Evolutionary conservation across 371 early-diverging fungal genomes (phyloP), one percentile per base, ranked within the genome.

Genomic region (Mortierella sp.): DNA sequence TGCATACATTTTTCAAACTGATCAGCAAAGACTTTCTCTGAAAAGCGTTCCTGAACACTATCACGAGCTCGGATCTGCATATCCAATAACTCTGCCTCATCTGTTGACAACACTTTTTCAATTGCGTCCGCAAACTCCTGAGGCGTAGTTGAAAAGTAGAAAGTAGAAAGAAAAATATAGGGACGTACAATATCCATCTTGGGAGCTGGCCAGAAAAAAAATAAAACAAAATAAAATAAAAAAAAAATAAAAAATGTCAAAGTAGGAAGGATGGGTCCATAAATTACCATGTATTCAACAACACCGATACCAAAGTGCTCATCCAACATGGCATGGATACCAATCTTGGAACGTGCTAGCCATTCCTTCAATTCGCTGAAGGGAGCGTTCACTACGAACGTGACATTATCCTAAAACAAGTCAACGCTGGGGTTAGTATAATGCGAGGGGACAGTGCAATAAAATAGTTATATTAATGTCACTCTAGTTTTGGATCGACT

Each of bases 261-360:
- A 36, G 36, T 3, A 36, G 36, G 6, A 36, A 36, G 36, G 36
- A 36, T 36, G n/a, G 50, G 1, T 50, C n/a, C n/a, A 16, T 7
- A 11, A 53, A 76, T 50, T 86, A 95, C 93, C 97, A 97, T 97
- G 71, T 96, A 97, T 84, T 99, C 99, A 2, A 99, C 96, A 50
- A 98, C 91, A 28, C 95, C 92, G 74, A 99, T 99, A 19, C 99
- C 99, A 87, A 99, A 99, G 80, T 99, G 99, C 77, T 99, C 99
- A 74, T 98, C 93, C 85, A 89, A 87, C 99, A 99, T 99, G 16
- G 98, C 95, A 77, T 98, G 98, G 22, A 99, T 62, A 0, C 98
- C 99, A 47, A 97, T 84, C 58, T 86, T 86, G n/a, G 93, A 89
- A 11, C 63, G 74, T 2, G 86, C 78, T 16, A 97, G 75, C 72